A percentile compares a stretch with the other conserved stretches of the same genome.
Conservation (phyloP, 1,284 basidiomycete species). For the Fomitopsis schrenkii region DNA sequence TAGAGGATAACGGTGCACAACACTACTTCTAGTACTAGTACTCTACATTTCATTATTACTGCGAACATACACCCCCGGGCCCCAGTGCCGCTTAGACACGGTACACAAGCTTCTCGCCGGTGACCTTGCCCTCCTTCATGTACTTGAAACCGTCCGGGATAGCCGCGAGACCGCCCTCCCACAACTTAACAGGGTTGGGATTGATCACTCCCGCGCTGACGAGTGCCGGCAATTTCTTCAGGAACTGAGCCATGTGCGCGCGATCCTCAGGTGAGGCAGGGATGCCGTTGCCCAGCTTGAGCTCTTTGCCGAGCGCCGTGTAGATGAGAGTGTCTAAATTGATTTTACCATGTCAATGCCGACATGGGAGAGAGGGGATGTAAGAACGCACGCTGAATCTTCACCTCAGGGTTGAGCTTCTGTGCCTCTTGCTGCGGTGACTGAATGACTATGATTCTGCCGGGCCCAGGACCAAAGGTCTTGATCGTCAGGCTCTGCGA, state of each 20-base stretch:
- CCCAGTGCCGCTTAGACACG: constrained; percentile 3
- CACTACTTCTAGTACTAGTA: too few species aligned
- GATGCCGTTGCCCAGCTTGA: constrained; percentile 3
- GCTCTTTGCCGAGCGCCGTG: constrained; percentile 17
- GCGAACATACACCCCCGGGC: background rate
- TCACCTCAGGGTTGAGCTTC: constrained; percentile 12
- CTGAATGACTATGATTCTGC: constrained; percentile 14
- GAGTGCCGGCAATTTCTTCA: constrained; percentile 15
- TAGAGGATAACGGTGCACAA: too few species aligned
- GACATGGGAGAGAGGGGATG: background rate
- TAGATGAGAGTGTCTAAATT: constrained; percentile 11
- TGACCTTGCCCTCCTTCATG: constrained; percentile 18
- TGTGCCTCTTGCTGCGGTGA: constrained; percentile 7
- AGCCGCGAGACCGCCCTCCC: constrained; percentile 16
- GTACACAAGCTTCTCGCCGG: constrained; percentile 22
- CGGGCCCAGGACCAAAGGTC: constrained; percentile 13
- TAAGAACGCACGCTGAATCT: constrained; percentile 9
- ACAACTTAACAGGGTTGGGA: constrained; percentile 20
- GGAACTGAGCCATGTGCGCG: constrained; percentile 17
- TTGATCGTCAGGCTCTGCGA: constrained; percentile 12
- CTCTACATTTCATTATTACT: too few species aligned
- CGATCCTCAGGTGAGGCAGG: constrained; percentile 15
- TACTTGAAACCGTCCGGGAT: constrained; percentile 16
- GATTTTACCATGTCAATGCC: background rate
- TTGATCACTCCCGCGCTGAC: constrained; percentile 14